A percentile compares a stretch with the other conserved stretches of the same genome.
Evolutionary conservation across 2,329 filamentous ascomycete genomes (phyloP).

Genomic region (Plectosphaerella cucumerina): DNA sequence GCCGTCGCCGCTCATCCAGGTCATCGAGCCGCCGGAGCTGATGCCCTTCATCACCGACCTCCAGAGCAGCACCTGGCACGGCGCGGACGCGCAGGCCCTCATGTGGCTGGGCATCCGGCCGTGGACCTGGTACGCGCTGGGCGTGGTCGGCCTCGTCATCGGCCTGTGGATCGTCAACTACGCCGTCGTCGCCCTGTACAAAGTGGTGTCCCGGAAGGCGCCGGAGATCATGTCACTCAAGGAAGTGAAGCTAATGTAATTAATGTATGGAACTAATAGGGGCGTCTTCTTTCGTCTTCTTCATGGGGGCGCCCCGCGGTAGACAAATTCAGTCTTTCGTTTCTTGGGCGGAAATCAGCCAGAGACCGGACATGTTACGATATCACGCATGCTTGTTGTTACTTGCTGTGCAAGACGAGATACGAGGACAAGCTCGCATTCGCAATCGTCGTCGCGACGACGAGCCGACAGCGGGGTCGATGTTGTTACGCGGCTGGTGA

Average conservation of each 20-base stretch:
- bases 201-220: background rate
- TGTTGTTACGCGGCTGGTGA: too few species aligned
- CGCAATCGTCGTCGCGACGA: too few species aligned
- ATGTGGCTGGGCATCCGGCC: constrained; percentile 40
- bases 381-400: too few species aligned
- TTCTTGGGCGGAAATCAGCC: too few species aligned
- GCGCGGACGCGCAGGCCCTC: constrained; percentile 38
- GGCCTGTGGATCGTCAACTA: constrained; percentile 16
- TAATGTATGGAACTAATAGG: background rate
- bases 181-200: background rate
- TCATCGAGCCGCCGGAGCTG: constrained; percentile 20
- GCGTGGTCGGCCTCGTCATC: constrained; percentile 17
- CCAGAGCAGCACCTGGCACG: constrained; percentile 40
- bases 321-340: too few species aligned
- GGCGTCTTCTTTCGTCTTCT: too few species aligned
- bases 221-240: background rate
- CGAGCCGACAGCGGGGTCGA: too few species aligned
- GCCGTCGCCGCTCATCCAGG: constrained; percentile 19
- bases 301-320: too few species aligned
- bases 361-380: too few species aligned
- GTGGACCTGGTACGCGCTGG: constrained; percentile 26
- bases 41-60: constrained; percentile 29
- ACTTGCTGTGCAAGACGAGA: too few species aligned
- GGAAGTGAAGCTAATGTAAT: background rate
- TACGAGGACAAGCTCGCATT: too few species aligned